phyloP scores from a whole-genome alignment of 768 basidiomycete genomes.

The Cystobasidium ongulense region DNA sequence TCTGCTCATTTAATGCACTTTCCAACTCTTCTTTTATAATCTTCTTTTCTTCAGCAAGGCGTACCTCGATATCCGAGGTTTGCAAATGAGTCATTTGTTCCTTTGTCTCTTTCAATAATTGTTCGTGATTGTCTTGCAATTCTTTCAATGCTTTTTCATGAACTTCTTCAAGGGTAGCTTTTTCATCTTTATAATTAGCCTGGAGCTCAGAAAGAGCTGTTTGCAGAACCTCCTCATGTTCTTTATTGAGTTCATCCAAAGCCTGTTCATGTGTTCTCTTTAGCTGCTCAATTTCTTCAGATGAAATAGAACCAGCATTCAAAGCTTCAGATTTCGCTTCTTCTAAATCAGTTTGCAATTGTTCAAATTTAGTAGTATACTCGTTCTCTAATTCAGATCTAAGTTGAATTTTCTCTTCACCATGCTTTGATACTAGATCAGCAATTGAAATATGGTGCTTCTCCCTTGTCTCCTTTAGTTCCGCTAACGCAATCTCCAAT shows the following conservation, averaged over 20 bases:
- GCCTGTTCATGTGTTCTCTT: neutral
- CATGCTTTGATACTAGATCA: neutral
- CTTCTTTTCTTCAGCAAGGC: neutral
- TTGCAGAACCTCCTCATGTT: neutral
- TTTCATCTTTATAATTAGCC: neutral
- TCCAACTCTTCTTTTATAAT: neutral
- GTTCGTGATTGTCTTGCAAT: neutral
- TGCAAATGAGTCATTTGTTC: neutral
- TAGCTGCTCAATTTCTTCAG: neutral
- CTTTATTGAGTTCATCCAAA: neutral
- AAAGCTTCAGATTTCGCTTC: neutral
- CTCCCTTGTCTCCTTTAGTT: neutral
- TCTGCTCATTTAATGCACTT: neutral
- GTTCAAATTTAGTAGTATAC: neutral
- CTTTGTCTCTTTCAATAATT: neutral
- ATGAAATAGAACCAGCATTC: neutral
- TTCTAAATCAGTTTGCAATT: neutral
- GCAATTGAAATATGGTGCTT: conserved; percentile 6
- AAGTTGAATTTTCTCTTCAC: neutral
- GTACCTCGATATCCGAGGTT: neutral
- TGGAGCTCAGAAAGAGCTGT: neutral
- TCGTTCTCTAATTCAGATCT: neutral
- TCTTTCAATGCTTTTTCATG: neutral
- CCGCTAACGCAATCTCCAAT: neutral
- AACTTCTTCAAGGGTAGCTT: neutral